Evolutionary conservation across 169 alveolate genomes (phyloP).

Genomic region (Eimeria nieschulzi): DNA sequence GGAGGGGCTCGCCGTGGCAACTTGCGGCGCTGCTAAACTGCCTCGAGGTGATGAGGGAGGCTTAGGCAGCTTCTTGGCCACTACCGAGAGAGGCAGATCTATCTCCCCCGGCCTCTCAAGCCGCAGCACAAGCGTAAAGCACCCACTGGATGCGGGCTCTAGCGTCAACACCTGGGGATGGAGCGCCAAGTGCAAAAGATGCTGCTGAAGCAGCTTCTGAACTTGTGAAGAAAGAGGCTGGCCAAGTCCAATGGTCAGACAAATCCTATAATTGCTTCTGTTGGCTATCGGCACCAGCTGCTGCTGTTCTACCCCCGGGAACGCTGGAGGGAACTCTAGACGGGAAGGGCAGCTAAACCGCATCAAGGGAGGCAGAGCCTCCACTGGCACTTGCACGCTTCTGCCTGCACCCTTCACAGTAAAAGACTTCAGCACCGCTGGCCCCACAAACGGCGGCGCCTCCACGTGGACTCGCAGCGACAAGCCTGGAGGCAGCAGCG

Average conservation of each 20-base stretch:
- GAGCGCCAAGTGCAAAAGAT: constrained; percentile 14
- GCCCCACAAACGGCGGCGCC: constrained; percentile 32
- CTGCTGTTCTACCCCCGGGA: constrained; percentile 25
- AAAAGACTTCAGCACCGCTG: not conserved
- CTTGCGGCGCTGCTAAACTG: not conserved
- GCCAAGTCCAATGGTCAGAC: not conserved
- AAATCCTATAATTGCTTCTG: not conserved
- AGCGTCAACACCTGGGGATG: constrained; percentile 13
- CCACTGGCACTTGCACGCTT: constrained; percentile 25
- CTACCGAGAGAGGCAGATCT: not conserved
- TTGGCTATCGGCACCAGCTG: constrained; percentile 24
- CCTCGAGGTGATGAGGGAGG: constrained; percentile 31
- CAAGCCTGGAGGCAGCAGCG: constrained; percentile 27
- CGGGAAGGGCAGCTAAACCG: constrained; percentile 14
- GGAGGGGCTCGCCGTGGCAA: not conserved
- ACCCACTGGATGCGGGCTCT: not conserved
- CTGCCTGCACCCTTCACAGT: not conserved
- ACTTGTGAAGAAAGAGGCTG: not conserved
- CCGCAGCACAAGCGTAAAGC: not conserved
- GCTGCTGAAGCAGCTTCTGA: not conserved
- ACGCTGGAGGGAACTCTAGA: not conserved
- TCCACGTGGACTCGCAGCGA: constrained; percentile 28
- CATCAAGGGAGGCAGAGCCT: constrained; percentile 1
- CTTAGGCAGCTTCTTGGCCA: not conserved
- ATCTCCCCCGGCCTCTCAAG: constrained; percentile 3